phyloP scores from a whole-genome alignment of 1,284 basidiomycete genomes.

The Limonomyces culmigenus region DNA sequence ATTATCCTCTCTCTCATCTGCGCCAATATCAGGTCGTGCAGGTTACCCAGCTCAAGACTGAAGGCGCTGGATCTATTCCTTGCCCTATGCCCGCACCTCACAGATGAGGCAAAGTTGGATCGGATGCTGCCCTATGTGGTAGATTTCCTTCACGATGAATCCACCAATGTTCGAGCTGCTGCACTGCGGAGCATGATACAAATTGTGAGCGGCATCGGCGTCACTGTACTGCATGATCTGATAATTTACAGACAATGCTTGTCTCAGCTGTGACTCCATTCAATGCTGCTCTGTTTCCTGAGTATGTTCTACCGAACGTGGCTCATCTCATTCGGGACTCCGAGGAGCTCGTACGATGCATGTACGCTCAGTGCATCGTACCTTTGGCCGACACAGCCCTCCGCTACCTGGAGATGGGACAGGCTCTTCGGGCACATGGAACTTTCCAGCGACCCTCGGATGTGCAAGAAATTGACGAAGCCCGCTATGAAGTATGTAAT shows the following conservation, averaged over 20 bases:
- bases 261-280: conserved; percentile 82
- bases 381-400: conserved; percentile 73
- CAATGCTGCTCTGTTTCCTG: conserved; percentile 79
- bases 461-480: conserved; percentile 57
- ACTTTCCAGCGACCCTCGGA: conserved; percentile 49
- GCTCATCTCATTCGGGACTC: conserved; percentile 68
- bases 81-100: conserved; percentile 68
- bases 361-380: conserved; percentile 79
- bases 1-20: conserved; percentile 75
- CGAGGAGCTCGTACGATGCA: conserved; percentile 78
- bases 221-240: not conserved
- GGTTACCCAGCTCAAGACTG: conserved; percentile 74
- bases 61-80: conserved; percentile 80
- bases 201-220: conserved; percentile 34
- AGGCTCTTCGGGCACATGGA: conserved; percentile 75
- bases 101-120: conserved; percentile 92
- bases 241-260: conserved; percentile 47
- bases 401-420: conserved; percentile 82
- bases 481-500: conserved; percentile 48
- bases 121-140: conserved; percentile 87
- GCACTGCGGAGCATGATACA: conserved; percentile 74
- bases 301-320: conserved; percentile 90
- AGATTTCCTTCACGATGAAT: conserved; percentile 76
- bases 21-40: conserved; percentile 82
- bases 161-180: conserved; percentile 62